Base-by-base conservation (phyloP, 2,329 filamentous ascomycete species). In the Falciphora oryzae region DNA sequence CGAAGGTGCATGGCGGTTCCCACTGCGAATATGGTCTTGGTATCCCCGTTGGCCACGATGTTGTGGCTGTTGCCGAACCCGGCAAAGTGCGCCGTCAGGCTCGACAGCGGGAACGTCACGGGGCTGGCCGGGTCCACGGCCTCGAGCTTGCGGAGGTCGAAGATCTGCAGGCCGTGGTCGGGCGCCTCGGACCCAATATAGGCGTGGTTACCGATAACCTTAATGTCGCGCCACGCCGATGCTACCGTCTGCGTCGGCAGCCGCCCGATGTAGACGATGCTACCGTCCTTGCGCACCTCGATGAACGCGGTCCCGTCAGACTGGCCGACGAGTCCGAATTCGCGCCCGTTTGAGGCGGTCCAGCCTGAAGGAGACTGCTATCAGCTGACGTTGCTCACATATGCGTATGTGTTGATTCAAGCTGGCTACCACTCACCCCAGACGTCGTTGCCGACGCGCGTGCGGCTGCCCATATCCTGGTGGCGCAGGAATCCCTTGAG, bases 161-260 rank as follows among this genome's bases (percentile, higher is more conserved):
- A 88, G 73, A 88, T 80, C 73, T 88, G 85, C 61, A 88, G 80
- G 38, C 83, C 81, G 72, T 88, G 85, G 69, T 77, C 72, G 60
- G 71, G 69, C 29, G 82, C 80, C 67, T 78, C 77, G 68, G 73
- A 73, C 38, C 77, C 76, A 63, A 79, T 75, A 64, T 74, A 72
- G 71, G 72, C 73, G 65, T 73, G 72, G 65, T 75, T 73, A n/a
- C 73, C 73, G 27, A 62, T 62, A 1, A 62, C 60, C 66, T 77
- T 78, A 68, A 85, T 85, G 72, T 85, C 82, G 60, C 82, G 77
- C 82, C 83, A 85, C 35, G 77, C 16, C 27, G 60, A 53, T 25
- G 60, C 44, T 16, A 62, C 60, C 35, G 60, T 62, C 66, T 78
- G 77, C 59, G 81, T 79, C 13, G 81, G 81, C 1, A 85, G 76